These are phyloP conservation scores for Exophiala dermatitidis DNA, from an alignment of 2,329 filamentous ascomycete species.

Conservation along the genomic window DNA sequence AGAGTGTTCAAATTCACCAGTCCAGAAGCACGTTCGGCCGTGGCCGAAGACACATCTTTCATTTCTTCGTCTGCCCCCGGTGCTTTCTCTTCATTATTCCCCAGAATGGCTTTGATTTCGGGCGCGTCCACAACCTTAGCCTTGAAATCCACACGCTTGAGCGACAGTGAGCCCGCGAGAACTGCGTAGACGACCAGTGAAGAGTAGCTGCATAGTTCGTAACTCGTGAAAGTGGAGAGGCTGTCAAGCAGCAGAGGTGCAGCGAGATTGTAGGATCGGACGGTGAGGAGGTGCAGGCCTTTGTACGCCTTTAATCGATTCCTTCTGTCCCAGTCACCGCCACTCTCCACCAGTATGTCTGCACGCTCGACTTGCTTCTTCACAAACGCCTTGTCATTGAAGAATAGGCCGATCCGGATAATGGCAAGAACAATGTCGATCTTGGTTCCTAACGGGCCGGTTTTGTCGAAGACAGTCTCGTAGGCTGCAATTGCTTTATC, in stretches of 20 bases:
- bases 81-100: conserved; percentile 79
- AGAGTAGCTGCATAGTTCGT: conserved; percentile 96
- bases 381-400: conserved; percentile 82
- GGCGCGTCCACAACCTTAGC: conserved; percentile 96
- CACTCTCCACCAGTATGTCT: conserved; percentile 81
- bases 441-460: conserved; percentile 90
- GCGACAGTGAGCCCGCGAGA: conserved; percentile 82
- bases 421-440: conserved; percentile 96
- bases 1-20: conserved; percentile 85
- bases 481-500: conserved; percentile 90
- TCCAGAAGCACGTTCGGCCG: conserved; percentile 51
- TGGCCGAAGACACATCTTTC: conserved; percentile 52
- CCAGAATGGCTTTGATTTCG: conserved; percentile 95
- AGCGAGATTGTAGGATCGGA: conserved; percentile 81
- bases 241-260: conserved; percentile 93
- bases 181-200: conserved; percentile 92
- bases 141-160: conserved; percentile 98
- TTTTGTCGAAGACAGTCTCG: conserved; percentile 93
- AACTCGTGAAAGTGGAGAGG: conserved; percentile 95
- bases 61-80: conserved; percentile 74
- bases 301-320: conserved; percentile 99
- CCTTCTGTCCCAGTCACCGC: conserved; percentile 96
- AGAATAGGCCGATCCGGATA: conserved; percentile 92
- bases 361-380: conserved; percentile 92
- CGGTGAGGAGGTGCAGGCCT: conserved; percentile 83